phyloP scores from a whole-genome alignment of 2,329 filamentous ascomycete genomes.

The Phialophora tarda region DNA sequence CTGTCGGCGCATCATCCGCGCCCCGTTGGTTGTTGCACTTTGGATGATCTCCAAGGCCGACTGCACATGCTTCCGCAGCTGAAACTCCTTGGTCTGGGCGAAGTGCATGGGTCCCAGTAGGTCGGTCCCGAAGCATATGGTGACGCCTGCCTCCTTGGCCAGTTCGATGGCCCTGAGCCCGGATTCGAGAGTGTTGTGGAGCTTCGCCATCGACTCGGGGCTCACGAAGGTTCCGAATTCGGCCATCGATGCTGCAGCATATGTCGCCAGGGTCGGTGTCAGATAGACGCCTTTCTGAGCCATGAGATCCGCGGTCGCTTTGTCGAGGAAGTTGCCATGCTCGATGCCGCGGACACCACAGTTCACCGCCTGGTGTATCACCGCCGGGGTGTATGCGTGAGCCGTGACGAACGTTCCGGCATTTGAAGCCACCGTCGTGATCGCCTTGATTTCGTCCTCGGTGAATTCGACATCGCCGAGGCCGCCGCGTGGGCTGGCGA shows the following conservation, averaged over 20 bases:
- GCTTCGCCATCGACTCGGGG: conserved; percentile 56
- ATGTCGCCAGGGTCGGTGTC: conserved; percentile 61
- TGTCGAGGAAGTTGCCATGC: conserved; percentile 56
- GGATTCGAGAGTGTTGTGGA: conserved; percentile 55
- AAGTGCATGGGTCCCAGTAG: conserved; percentile 57
- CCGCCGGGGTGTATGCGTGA: conserved; percentile 62
- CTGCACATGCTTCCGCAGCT: conserved; percentile 52
- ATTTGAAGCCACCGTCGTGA: conserved; percentile 57
- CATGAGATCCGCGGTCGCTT: conserved; percentile 57
- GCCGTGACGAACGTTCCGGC: conserved; percentile 62
- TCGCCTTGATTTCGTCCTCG: conserved; percentile 61
- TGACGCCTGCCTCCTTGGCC: conserved; percentile 59
- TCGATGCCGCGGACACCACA: conserved; percentile 65
- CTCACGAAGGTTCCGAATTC: conserved; percentile 53
- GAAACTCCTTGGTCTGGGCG: conserved; percentile 59
- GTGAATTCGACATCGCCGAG: conserved; percentile 64
- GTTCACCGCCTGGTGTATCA: conserved; percentile 61
- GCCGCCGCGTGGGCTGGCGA: conserved; percentile 61
- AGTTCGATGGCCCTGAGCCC: conserved; percentile 57
- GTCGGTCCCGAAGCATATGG: conserved; percentile 63
- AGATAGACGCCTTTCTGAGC: conserved; percentile 56
- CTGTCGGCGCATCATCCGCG: conserved; percentile 56
- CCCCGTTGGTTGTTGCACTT: conserved; percentile 60
- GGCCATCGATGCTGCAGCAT: conserved; percentile 42
- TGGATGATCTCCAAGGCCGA: conserved; percentile 54